Percentiles rank a stretch among this genome's conserved stretches.
Conservation (phyloP, 2,329 filamentous ascomycete species). For the Whalleya microplaca region DNA sequence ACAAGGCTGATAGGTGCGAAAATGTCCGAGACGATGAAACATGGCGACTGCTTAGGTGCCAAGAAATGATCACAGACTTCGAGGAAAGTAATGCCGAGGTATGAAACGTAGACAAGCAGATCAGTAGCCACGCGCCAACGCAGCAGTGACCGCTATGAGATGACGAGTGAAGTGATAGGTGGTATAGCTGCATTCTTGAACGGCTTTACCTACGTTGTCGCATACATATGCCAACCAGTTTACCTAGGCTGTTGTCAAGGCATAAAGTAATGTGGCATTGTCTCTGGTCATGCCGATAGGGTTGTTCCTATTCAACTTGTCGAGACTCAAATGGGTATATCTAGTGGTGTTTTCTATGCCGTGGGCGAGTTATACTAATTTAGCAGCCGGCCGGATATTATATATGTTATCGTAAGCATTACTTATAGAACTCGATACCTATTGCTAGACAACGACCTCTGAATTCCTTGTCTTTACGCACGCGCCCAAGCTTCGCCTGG, state of each 20-base stretch:
- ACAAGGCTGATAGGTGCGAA: slow-evolving; percentile 25
- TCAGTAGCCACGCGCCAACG: neutral
- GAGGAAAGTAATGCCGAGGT: slow-evolving; percentile 26
- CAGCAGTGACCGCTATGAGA: neutral
- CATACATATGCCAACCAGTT: neutral
- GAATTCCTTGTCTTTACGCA: neutral
- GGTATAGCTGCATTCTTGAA: neutral
- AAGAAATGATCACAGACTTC: slow-evolving; percentile 22
- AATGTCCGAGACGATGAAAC: slow-evolving; percentile 28
- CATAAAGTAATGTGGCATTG: neutral
- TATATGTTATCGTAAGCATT: neutral
- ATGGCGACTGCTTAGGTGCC: slow-evolving; percentile 27
- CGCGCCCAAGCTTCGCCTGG: too few species aligned
- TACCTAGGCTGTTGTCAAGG: too few species aligned
- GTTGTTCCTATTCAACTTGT: neutral
- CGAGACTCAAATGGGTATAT: too few species aligned
- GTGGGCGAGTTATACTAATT: neutral
- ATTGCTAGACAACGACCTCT: neutral
- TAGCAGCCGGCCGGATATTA: neutral
- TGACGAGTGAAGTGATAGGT: neutral
- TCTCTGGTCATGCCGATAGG: too few species aligned
- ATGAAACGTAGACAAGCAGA: slow-evolving; percentile 29
- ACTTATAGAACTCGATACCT: neutral
- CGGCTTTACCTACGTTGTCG: too few species aligned
- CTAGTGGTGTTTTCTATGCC: too few species aligned